Percentiles rank a stretch among this genome's conserved stretches.
These are phyloP conservation scores for Quercus alba DNA, from an alignment of 306 rosid species.

Conservation along the genomic window DNA sequence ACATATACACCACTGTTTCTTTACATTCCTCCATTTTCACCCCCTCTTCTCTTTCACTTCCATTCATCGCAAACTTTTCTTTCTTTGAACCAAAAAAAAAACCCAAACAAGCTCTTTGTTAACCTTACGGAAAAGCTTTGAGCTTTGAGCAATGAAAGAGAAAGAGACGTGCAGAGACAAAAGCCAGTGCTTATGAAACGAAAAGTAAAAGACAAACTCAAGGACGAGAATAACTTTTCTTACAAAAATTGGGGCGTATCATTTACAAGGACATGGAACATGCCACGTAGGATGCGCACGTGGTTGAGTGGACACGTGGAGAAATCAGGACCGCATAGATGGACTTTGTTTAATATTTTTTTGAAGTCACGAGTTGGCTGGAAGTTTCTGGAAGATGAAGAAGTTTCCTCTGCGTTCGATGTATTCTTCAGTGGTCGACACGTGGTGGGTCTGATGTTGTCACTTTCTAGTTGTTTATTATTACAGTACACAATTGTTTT, in stretches of 20 bases:
- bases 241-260: constrained; percentile 26
- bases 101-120: background rate
- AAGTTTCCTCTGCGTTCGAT: constrained; percentile 7
- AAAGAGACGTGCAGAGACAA: background rate
- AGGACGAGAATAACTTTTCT: background rate
- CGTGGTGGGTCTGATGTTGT: constrained; percentile 10
- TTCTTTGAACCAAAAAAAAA: no score
- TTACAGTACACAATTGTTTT: background rate
- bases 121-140: background rate
- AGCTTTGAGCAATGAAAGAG: background rate
- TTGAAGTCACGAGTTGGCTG: background rate
- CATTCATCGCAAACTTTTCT: constrained; percentile 37
- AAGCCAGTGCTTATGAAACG: no score
- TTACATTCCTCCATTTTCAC: constrained; percentile 34
- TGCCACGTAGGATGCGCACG: constrained; percentile 50
- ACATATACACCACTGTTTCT: constrained; percentile 61
- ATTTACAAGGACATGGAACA: constrained; percentile 30
- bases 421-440: constrained; percentile 13
- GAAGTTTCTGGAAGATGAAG: constrained; percentile 56
- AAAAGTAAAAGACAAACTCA: no score
- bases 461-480: background rate
- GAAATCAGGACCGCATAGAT: constrained; percentile 17
- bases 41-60: constrained; percentile 35
- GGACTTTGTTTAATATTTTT: background rate
- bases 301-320: constrained; percentile 45